Evolutionary conservation across 2,329 filamentous ascomycete species (phyloP), one percentile per base, ranked within the genome.

Genomic region (Monilinia aucupariae): DNA sequence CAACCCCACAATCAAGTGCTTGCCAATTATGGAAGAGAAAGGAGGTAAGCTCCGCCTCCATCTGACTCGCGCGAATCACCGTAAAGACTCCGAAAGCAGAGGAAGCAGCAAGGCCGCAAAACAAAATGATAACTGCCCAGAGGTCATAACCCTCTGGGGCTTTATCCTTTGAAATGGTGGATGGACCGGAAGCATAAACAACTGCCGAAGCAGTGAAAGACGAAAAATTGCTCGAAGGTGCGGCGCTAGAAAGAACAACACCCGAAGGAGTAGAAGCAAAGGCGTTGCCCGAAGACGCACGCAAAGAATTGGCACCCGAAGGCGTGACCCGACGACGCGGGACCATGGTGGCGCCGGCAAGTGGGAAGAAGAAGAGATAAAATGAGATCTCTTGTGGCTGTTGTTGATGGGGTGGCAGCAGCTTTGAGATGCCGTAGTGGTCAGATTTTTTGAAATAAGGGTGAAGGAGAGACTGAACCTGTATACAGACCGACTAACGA

Each of bases 371-470:
- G 13, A 8, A 3, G 13, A 17, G n/a, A 9, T n/a, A n/a, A 12
- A 34, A 5, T 15, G 9, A 10, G 2, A 17, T 15, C 25, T 54
- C 2, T 8, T 53, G 34, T 1, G 27, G 34, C 4, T 39, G 51
- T 2, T 53, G 34, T 9, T 54, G 9, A 1, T 55, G 37, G 13
- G n/a, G n/a, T n/a, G n/a, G 27, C 15, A 20, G 6, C 4, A 27
- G 6, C n/a, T 17, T 96, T 64, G 22, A 15, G 10, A 25, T 20
- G 27, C 8, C 4, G 9, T 32, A 10, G 10, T 51, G 27, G 17
- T 51, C 25, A 13, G 12, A 45, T n/a, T 22, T 34, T 45, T 47
- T 17, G 17, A 43, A 55, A 15, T 9, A 17, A 47, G 7, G 27
- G 27, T 34, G 25, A 22, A 39, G 53, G 39, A 56, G 43, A 34